Base-by-base conservation (phyloP, 768 basidiomycete species). In the Crepidotus variabilis region DNA sequence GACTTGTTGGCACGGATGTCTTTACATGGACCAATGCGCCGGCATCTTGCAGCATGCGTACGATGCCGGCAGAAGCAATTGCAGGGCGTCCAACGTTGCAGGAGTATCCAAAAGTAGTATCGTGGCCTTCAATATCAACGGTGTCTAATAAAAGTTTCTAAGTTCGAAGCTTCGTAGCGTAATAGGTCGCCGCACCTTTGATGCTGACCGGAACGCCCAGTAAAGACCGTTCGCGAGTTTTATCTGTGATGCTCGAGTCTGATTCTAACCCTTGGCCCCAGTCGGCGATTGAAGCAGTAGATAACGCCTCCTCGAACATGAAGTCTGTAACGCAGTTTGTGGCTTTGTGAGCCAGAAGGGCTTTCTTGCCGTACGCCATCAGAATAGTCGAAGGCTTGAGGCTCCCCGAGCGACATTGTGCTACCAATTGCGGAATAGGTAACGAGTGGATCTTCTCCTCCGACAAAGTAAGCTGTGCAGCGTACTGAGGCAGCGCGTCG, bases 261-360 rank as follows among this genome's bases (percentile, higher is more conserved):
- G 70, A 64, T 57, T 77, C 76, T 10, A 71, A 62, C 24, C 65
- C 72, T 9, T 72, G 72, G 0, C 68, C 72, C 74, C 75, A 78
- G 51, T 76, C 73, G 23, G 68, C 69, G 22, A 64, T 71, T 34
- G 75, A 67, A 34, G 72, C 72, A 13, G 68, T 77, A 9, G 60
- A 66, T 52, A 76, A 73, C 55, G 71, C 73, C 61, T 71, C 76
- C 35, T 74, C 70, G 53, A 88, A 81, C 76, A 87, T 79, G 55
- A 89, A 71, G 59, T 88, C 87, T 9, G 85, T 78, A 47, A 88
- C 67, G 61, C 88, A 90, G 65, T 90, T 89, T 16, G 85, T 87
- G 52, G 75, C 72, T 33, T 70, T 68, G 16, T 86, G 83, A 0
- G 83, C 82, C 21, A 72, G 67, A 2, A 87, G 64, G 0, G 81